Base-by-base conservation (phyloP, 257 asterid genomes). In the Gentiana dahurica region DNA sequence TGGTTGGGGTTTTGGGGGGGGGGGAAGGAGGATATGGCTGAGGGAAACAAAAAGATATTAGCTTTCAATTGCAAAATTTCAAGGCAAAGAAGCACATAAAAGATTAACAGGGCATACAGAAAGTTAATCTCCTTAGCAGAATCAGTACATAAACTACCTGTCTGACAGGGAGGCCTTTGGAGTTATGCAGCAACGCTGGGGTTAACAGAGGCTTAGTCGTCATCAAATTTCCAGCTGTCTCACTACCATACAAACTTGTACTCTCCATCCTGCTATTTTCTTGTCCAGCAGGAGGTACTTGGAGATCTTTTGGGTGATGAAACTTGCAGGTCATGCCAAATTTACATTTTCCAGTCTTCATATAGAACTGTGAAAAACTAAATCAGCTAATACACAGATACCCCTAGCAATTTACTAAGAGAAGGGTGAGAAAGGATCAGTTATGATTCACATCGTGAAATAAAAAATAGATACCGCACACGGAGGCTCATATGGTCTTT, bases 161-260 rank as follows among this genome's bases (percentile, higher is more conserved):
- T 85, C 97, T 85, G 65, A 92, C 57, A 12, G 99, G 99, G 58
- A 92, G 94, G 77, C 99, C 99, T 70, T 92, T 92, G 64, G 89
- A 55, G 72, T 88, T 92, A 64, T 85, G 87, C 81, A 79, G 51
- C 65, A 71, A 39, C 38, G 97, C 94, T 48, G 92, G 94, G 63
- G 82, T 48, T 54, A 79, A 51, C 51, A 66, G 65, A 60, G 76
- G 67, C 53, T 81, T 82, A 64, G 41, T 35, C 51, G 78, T 68
- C 65, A 53, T 73, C 61, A 73, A 70, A 71, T 86, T 94, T 63
- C 74, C 85, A 53, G 55, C 51, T 53, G 76, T 50, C 46, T 45
- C 78, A 74, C 58, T 60, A 57, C 46, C 49, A 57, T 36, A 51
- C 48, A 57, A 49, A 46, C 46, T 54, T 11, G 55, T 51, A 66